Evolutionary conservation across 352 stramenopile species (phyloP).

Genomic region (Detonula confervacea): DNA sequence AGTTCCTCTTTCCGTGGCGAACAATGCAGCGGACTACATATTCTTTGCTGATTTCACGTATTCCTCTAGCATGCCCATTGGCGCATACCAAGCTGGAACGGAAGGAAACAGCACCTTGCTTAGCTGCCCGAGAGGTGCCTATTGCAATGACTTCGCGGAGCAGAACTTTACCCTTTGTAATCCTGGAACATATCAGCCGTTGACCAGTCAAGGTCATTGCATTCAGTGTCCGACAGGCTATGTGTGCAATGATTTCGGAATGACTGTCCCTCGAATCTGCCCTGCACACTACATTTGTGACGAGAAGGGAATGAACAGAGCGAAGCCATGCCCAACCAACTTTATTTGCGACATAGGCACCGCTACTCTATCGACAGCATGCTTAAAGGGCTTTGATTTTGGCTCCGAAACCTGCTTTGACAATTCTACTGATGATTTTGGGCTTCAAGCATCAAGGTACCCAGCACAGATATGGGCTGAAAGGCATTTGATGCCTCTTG

Average conservation of each 20-base stretch:
- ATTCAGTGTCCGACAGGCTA: conserved; percentile 94
- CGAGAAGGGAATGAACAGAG: conserved; percentile 90
- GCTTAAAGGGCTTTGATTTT: conserved; percentile 60
- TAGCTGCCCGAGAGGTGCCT: conserved; percentile 89
- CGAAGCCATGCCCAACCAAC: conserved; percentile 92
- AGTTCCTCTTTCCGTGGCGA: conserved; percentile 90
- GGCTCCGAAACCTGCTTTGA: conserved; percentile 88
- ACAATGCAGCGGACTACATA: conserved; percentile 95
- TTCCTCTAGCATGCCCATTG: conserved; percentile 29
- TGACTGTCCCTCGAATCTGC: conserved; percentile 93
- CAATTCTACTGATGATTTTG: conserved; percentile 94
- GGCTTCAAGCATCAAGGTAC: conserved; percentile 89
- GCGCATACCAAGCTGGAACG: conserved; percentile 59
- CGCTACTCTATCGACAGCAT: conserved; percentile 92
- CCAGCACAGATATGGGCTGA: conserved; percentile 94
- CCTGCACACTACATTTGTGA: conserved; percentile 92
- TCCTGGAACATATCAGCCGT: conserved; percentile 92
- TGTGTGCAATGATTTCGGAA: conserved; percentile 91
- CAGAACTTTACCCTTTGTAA: conserved; percentile 94
- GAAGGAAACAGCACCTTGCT: conserved; percentile 54
- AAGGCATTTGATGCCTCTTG: conserved; percentile 89
- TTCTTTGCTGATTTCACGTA: conserved; percentile 87
- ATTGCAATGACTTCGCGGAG: conserved; percentile 89
- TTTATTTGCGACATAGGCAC: conserved; percentile 96
- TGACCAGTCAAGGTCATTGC: conserved; percentile 86